Percentiles rank a stretch among this genome's conserved stretches.
Conservation (phyloP, 2,329 filamentous ascomycete genomes). For the Phialemonium atrogriseum region DNA sequence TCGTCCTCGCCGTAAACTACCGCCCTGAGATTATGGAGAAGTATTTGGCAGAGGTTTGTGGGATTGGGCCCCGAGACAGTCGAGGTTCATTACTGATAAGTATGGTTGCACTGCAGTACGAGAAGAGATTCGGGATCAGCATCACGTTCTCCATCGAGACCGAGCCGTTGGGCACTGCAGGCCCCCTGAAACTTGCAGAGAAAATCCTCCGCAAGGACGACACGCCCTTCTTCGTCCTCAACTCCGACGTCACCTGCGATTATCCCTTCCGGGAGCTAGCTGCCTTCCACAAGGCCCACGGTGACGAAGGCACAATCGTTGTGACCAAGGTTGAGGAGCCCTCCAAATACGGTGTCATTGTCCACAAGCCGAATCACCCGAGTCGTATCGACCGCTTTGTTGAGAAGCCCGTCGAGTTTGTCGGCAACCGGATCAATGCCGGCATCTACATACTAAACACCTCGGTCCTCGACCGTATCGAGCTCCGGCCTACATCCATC, state of each 20-base stretch:
- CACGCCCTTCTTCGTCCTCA: constrained; percentile 93
- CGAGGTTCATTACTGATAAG: too few species aligned
- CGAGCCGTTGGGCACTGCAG: constrained; percentile 90
- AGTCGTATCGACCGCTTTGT: constrained; percentile 97
- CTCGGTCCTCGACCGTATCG: constrained; percentile 81
- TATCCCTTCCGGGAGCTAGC: constrained; percentile 89
- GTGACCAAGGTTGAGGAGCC: constrained; percentile 99
- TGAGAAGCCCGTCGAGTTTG: constrained; percentile 97
- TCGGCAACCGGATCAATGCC: constrained; percentile 97
- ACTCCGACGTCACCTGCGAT: constrained; percentile 97
- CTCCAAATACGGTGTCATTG: constrained; percentile 96
- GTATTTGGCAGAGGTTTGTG: constrained; percentile 73
- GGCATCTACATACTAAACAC: constrained; percentile 98
- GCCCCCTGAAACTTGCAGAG: constrained; percentile 91
- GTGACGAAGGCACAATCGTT: constrained; percentile 92
- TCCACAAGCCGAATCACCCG: constrained; percentile 88
- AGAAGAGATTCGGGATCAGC: constrained; percentile 83
- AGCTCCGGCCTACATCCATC: constrained; percentile 92
- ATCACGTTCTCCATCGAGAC: constrained; percentile 97
- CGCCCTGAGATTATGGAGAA: constrained; percentile 96
- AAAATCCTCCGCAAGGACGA: constrained; percentile 89
- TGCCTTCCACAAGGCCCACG: constrained; percentile 86
- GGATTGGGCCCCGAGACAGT: too few species aligned
- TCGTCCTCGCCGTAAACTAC: constrained; percentile 98
- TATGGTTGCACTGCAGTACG: constrained; percentile 73